phyloP scores from a whole-genome alignment of 2,329 filamentous ascomycete species.

The Paecilomyces fulvus region DNA sequence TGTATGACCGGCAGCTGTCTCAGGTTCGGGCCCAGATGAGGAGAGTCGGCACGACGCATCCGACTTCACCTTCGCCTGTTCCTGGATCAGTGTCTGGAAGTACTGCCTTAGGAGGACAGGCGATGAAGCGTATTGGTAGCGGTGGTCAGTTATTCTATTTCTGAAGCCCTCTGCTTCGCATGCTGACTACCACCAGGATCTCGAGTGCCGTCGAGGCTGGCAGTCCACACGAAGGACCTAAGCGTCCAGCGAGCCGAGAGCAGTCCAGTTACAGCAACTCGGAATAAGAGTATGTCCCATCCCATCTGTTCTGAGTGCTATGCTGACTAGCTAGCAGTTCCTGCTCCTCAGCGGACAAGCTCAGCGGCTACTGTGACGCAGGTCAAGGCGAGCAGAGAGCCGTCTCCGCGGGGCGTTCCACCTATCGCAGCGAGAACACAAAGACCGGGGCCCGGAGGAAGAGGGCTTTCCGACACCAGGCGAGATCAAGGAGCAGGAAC shows the following conservation, averaged over 20 bases:
- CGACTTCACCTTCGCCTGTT: constrained; percentile 33
- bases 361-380: constrained; percentile 24
- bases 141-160: constrained; percentile 16
- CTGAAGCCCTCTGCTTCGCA: not conserved
- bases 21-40: constrained; percentile 87
- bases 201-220: constrained; percentile 30
- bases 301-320: not conserved
- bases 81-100: constrained; percentile 37
- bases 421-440: constrained; percentile 17
- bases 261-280: constrained; percentile 5
- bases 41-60: constrained; percentile 44
- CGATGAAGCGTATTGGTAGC: constrained; percentile 23
- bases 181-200: constrained; percentile 19
- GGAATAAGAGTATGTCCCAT: constrained; percentile 8
- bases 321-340: constrained; percentile 9
- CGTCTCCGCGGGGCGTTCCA: constrained; percentile 17
- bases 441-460: constrained; percentile 12
- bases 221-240: constrained; percentile 27
- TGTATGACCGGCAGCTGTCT: constrained; percentile 83
- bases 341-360: constrained; percentile 18
- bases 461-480: constrained; percentile 15
- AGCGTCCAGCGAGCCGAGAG: constrained; percentile 18
- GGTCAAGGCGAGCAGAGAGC: constrained; percentile 13
- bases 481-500: constrained; percentile 16
- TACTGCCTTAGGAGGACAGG: constrained; percentile 26